Evolutionary conservation across 2,329 filamentous ascomycete genomes (phyloP).

Genomic region (Aspergillus calidoustus): DNA sequence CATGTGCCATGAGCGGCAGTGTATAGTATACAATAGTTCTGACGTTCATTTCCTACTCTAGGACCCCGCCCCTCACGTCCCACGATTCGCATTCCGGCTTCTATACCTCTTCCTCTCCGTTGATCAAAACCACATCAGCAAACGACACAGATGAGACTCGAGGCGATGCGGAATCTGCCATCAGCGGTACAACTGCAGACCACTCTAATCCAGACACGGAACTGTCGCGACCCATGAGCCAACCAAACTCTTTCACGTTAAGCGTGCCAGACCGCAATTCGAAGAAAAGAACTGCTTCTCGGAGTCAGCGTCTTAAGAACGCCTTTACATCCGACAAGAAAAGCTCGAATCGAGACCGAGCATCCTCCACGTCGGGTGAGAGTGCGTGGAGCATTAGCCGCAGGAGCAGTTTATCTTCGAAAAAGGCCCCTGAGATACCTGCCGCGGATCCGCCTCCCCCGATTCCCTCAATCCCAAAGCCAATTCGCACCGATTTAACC

Average conservation of each 20-base stretch:
- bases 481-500: constrained; percentile 37
- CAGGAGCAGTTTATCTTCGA: constrained; percentile 42
- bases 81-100: constrained; percentile 70
- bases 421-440: constrained; percentile 30
- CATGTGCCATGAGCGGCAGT: constrained; percentile 10
- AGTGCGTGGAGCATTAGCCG: constrained; percentile 45
- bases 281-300: constrained; percentile 67
- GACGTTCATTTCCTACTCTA: constrained; percentile 25
- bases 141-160: constrained; percentile 40
- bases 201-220: constrained; percentile 47
- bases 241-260: constrained; percentile 35
- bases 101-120: constrained; percentile 70
- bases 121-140: constrained; percentile 62
- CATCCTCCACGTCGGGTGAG: constrained; percentile 46
- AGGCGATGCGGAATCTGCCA: constrained; percentile 32
- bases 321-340: constrained; percentile 67
- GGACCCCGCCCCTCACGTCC: constrained; percentile 55
- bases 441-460: constrained; percentile 37
- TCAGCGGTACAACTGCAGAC: constrained; percentile 34
- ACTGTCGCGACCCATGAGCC: constrained; percentile 31
- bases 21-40: constrained; percentile 28
- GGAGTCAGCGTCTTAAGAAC: constrained; percentile 71
- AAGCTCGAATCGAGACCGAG: constrained; percentile 52
- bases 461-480: constrained; percentile 30
- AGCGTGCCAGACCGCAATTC: constrained; percentile 41